These are phyloP conservation scores for Scenedesmus sp. DNA, from an alignment of 163 green algal species.

Conservation along the genomic window DNA sequence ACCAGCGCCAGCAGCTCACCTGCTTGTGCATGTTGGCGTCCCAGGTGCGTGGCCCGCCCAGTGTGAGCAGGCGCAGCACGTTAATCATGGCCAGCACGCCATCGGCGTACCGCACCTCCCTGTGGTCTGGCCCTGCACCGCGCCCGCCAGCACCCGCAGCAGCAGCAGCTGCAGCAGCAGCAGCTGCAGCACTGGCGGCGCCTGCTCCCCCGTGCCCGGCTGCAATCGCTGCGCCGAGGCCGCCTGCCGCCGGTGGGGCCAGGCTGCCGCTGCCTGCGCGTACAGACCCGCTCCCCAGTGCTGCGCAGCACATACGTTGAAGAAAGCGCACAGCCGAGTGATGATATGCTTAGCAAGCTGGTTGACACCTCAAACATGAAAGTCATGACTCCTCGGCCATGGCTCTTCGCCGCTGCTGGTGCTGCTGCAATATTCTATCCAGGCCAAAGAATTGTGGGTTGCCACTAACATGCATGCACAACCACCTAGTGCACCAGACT, in stretches of 20 bases:
- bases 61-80: slow-evolving; percentile 29
- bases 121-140: slow-evolving; percentile 47
- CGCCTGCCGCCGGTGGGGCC: background rate
- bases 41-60: slow-evolving; percentile 45
- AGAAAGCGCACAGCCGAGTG: background rate
- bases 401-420: background rate
- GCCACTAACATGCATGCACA: background rate
- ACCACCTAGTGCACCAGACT: background rate
- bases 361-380: too few relatives aligned
- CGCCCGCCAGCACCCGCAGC: slow-evolving; percentile 28
- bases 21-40: slow-evolving; percentile 33
- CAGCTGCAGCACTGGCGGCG: background rate
- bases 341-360: too few relatives aligned
- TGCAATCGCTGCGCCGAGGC: background rate
- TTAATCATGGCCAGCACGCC: slow-evolving; percentile 56
- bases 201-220: background rate
- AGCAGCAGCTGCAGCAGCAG: too few relatives aligned
- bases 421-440: too few relatives aligned
- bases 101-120: slow-evolving; percentile 45
- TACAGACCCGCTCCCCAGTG: slow-evolving; percentile 1
- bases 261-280: slow-evolving; percentile 39
- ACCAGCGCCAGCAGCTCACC: slow-evolving; percentile 10
- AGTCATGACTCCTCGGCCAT: background rate
- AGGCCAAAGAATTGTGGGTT: background rate
- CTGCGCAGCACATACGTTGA: slow-evolving; percentile 13